These are phyloP conservation scores for Claviceps fusiformis DNA, from an alignment of 2,329 filamentous ascomycete genomes.

Conservation along the genomic window DNA sequence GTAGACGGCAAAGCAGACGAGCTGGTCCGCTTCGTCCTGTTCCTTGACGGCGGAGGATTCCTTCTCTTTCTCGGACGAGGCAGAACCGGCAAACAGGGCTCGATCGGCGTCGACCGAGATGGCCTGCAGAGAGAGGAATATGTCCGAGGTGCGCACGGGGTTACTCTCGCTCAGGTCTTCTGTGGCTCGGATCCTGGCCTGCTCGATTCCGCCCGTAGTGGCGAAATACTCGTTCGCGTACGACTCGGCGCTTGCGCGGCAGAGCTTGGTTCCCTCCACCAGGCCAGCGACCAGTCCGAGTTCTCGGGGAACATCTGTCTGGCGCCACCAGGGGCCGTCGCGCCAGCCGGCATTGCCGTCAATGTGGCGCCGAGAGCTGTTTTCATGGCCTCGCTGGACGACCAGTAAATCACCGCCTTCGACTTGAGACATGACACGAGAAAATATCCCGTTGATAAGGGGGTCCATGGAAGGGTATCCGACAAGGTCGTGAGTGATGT, in stretches of 20 bases:
- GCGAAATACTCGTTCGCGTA: conserved; percentile 80
- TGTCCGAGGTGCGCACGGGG: conserved; percentile 81
- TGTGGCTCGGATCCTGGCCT: conserved; percentile 65
- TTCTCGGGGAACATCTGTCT: conserved; percentile 53
- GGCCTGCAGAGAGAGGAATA: conserved; percentile 92
- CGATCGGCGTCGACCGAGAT: conserved; percentile 51
- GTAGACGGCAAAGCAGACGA: conserved; percentile 63
- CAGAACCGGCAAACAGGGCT: conserved; percentile 52
- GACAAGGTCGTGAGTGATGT: conserved; percentile 90
- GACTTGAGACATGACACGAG: conserved; percentile 95
- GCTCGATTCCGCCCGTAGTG: conserved; percentile 62
- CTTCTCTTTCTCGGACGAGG: conserved; percentile 40
- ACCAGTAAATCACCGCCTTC: conserved; percentile 93
- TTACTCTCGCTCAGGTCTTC: conserved; percentile 72
- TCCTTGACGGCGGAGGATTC: conserved; percentile 38
- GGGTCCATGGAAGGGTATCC: conserved; percentile 92
- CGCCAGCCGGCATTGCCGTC: conserved; percentile 61
- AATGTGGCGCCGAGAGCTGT: conserved; percentile 49
- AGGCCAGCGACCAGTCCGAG: conserved; percentile 69
- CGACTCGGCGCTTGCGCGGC: conserved; percentile 73
- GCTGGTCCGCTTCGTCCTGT: conserved; percentile 41
- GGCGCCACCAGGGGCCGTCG: conserved; percentile 94
- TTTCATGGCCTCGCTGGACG: conserved; percentile 84
- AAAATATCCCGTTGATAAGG: conserved; percentile 82
- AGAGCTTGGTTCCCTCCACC: conserved; percentile 80